Evolutionary conservation across 176 grass and related monocot genomes (phyloP).

Genomic region (Echinochloa phyllopogon): DNA sequence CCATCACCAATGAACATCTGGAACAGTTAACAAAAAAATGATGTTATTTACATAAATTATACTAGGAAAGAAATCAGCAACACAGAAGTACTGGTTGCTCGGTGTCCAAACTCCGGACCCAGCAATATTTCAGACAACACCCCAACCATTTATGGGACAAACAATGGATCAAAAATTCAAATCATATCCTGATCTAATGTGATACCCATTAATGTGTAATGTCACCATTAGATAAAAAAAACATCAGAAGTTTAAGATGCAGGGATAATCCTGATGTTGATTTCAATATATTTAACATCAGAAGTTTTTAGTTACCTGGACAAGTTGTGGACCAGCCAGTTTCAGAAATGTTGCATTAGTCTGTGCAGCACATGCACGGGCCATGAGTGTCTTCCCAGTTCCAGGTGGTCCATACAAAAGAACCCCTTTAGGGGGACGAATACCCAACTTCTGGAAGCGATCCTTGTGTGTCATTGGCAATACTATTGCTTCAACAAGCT

Average conservation of each 20-base stretch:
- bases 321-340: slow-evolving; percentile 85
- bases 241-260: neutral
- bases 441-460: slow-evolving; percentile 85
- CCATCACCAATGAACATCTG: slow-evolving; percentile 34
- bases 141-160: neutral
- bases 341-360: slow-evolving; percentile 97
- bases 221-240: neutral
- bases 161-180: neutral
- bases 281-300: neutral
- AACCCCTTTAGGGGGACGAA: slow-evolving; percentile 93
- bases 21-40: slow-evolving; percentile 5
- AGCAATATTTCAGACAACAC: neutral
- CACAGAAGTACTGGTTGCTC: too few relatives aligned
- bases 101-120: neutral
- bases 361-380: slow-evolving; percentile 91
- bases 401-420: slow-evolving; percentile 96
- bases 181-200: neutral
- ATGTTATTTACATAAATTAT: neutral
- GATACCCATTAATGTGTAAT: neutral
- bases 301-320: slow-evolving; percentile 60
- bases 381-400: slow-evolving; percentile 96
- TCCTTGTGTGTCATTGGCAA: slow-evolving; percentile 95
- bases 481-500: slow-evolving; percentile 93
- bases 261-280: neutral
- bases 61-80: neutral